Percentiles rank a stretch among this genome's conserved stretches.
Evolutionary conservation across 306 rosid species (phyloP).

Genomic region (Cicer bijugum): DNA sequence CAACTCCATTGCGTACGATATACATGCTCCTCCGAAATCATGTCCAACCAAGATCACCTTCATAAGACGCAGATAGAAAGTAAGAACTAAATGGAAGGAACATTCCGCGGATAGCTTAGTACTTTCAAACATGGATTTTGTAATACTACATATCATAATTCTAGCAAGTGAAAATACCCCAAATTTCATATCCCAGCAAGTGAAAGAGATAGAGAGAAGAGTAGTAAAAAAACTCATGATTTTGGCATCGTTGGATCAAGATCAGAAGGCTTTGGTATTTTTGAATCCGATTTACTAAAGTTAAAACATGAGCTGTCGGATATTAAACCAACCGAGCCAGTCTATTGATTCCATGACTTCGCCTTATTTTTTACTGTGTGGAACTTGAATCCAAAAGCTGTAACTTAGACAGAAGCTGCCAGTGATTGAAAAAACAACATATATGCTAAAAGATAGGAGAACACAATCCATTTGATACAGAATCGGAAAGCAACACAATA

Average conservation of each 20-base stretch:
- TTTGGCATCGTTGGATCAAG: neutral
- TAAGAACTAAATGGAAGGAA: constrained; percentile 25
- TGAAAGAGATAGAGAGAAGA: neutral
- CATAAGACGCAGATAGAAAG: constrained; percentile 36
- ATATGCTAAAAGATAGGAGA: neutral
- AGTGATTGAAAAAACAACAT: no score
- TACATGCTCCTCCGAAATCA: constrained; percentile 95
- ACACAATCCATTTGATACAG: neutral
- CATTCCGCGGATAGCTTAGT: neutral
- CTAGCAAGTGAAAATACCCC: constrained; percentile 1
- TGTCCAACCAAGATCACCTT: constrained; percentile 98
- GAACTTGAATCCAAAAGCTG: neutral
- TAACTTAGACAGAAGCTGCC: neutral
- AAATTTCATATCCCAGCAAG: neutral
- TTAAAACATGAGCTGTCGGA: neutral
- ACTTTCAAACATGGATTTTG: constrained; percentile 16
- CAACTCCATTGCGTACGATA: constrained; percentile 86
- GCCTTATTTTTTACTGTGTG: neutral
- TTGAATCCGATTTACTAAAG: neutral
- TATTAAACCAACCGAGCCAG: neutral
- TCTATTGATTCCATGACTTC: neutral
- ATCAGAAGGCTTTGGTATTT: neutral
- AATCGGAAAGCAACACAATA: constrained; percentile 26
- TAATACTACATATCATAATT: constrained; percentile 19
- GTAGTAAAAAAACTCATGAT: neutral